These are phyloP conservation scores for Backusella westeae DNA, from an alignment of 192 early-diverging fungal species.

Conservation along the genomic window DNA sequence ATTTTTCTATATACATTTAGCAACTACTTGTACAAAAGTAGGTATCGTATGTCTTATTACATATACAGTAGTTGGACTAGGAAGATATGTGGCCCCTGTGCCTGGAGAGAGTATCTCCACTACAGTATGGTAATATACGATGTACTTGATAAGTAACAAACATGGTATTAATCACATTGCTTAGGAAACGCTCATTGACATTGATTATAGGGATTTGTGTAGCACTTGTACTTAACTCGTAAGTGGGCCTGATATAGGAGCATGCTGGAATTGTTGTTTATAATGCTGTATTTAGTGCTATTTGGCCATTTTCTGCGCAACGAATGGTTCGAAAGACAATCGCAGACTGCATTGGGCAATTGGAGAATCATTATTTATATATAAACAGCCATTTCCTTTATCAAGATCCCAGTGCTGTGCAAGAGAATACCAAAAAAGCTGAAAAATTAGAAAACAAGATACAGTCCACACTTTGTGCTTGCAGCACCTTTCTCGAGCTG, in stretches of 20 bases:
- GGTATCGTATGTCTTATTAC: constrained; percentile 30
- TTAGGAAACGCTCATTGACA: constrained; percentile 45
- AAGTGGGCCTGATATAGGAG: neutral
- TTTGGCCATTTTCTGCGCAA: constrained; percentile 76
- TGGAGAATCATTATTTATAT: constrained; percentile 63
- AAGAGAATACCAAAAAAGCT: constrained; percentile 16
- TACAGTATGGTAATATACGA: constrained; percentile 26
- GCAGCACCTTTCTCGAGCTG: constrained; percentile 48
- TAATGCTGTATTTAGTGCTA: constrained; percentile 31
- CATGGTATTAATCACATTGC: neutral
- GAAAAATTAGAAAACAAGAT: constrained; percentile 25
- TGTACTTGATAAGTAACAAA: neutral
- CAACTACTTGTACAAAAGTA: constrained; percentile 29
- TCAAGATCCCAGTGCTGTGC: constrained; percentile 37
- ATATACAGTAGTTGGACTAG: constrained; percentile 26
- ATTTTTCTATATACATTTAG: constrained; percentile 36
- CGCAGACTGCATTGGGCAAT: constrained; percentile 34
- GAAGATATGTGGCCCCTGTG: constrained; percentile 18
- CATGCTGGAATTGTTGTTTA: neutral
- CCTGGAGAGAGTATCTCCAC: constrained; percentile 20
- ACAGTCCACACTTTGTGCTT: constrained; percentile 19
- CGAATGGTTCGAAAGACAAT: constrained; percentile 58
- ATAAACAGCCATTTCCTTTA: constrained; percentile 63
- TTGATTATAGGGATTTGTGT: constrained; percentile 59
- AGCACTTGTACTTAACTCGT: constrained; percentile 50